Conservation (phyloP, 2,329 filamentous ascomycete species). For the Sclerotinia glacialis region DNA sequence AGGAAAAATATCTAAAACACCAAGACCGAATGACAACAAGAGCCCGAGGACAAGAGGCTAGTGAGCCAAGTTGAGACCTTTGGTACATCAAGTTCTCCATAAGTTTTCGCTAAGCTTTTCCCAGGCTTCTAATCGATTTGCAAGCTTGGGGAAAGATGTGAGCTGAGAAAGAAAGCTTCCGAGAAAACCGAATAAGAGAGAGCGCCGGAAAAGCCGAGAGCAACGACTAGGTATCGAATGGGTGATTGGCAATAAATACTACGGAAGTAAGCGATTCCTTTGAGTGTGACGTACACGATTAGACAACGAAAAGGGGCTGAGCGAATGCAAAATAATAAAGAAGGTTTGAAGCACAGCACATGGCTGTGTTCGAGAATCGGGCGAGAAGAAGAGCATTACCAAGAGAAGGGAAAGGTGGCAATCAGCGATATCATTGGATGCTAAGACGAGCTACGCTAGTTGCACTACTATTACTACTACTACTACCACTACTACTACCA, state of each 20-base stretch:
- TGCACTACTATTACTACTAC: no score
- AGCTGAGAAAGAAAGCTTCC: neutral
- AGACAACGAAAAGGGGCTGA: conserved; percentile 4
- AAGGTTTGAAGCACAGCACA: neutral
- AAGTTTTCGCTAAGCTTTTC: no score
- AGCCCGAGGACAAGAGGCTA: neutral
- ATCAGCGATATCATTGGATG: conserved; percentile 1
- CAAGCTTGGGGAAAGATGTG: neutral
- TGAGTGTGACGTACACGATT: neutral
- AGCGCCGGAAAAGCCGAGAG: neutral
- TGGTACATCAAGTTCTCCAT: neutral
- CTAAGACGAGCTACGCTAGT: neutral
- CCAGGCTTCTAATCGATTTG: neutral
- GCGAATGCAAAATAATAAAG: neutral
- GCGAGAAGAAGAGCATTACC: neutral
- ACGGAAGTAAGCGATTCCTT: neutral
- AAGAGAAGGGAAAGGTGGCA: no score
- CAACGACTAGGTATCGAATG: neutral
- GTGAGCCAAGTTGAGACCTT: conserved; percentile 2
- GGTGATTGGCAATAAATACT: no score
- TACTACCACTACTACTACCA: no score
- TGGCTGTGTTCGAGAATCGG: neutral
- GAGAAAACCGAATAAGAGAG: neutral
- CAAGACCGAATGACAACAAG: neutral
- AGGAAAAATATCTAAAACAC: neutral